A percentile compares a stretch with the other conserved stretches of the same genome.
phyloP scores from a whole-genome alignment of 306 rosid species.

The Canavalia ensiformis region DNA sequence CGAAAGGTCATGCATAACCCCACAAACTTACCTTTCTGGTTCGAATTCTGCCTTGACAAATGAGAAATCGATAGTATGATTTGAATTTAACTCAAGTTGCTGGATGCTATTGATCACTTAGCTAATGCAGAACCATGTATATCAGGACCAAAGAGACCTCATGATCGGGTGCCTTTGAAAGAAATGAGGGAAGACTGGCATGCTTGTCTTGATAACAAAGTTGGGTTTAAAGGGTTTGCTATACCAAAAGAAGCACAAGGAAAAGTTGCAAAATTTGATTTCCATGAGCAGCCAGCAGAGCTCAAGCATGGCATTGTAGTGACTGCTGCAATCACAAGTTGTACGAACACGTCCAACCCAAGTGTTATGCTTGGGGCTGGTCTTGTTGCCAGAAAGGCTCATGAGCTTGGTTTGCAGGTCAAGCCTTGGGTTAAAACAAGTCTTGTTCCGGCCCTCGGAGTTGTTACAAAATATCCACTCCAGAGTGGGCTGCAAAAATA shows the following conservation, averaged over 20 bases:
- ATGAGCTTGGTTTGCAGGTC: slow-evolving; percentile 93
- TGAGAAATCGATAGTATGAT: no score
- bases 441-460: slow-evolving; percentile 98
- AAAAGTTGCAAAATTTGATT: slow-evolving; percentile 81
- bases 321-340: slow-evolving; percentile 96
- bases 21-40: no score
- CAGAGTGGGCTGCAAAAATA: slow-evolving; percentile 86
- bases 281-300: slow-evolving; percentile 89
- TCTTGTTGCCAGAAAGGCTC: slow-evolving; percentile 92
- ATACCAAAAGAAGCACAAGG: slow-evolving; percentile 86
- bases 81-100: no score
- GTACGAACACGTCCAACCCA: slow-evolving; percentile 97
- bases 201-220: slow-evolving; percentile 88
- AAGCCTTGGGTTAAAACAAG: slow-evolving; percentile 99
- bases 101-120: no score
- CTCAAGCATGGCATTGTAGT: slow-evolving; percentile 92
- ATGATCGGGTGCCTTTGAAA: slow-evolving; percentile 85
- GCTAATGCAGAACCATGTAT: slow-evolving; percentile 85
- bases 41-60: no score
- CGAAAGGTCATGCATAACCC: no score
- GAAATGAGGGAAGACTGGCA: slow-evolving; percentile 97
- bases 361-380: slow-evolving; percentile 99
- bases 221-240: slow-evolving; percentile 98
- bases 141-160: slow-evolving; percentile 99
- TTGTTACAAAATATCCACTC: slow-evolving; percentile 87